Conservation (phyloP, 805 yeast genomes). For the Starmerella scarabaei region DNA sequence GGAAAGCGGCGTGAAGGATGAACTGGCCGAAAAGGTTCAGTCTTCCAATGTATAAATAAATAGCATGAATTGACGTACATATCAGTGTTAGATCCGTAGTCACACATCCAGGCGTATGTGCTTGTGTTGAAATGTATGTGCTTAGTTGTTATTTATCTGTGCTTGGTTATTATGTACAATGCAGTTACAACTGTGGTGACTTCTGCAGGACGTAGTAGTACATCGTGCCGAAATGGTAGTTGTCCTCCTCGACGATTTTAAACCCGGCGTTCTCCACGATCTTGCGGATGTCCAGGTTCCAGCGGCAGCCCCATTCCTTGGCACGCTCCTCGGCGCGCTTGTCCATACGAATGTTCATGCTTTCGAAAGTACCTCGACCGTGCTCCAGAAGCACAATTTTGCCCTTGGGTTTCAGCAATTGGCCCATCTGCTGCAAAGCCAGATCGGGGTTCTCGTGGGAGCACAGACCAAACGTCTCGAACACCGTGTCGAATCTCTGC, state of each 20-base stretch:
- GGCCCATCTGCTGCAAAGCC: constrained; percentile 62
- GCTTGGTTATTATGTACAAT: no score
- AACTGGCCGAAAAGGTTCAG: constrained; percentile 28
- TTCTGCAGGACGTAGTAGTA: constrained; percentile 28
- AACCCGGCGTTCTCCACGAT: constrained; percentile 72
- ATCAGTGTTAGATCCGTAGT: no score
- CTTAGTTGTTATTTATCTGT: no score
- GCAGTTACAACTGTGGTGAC: no score
- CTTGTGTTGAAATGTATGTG: no score
- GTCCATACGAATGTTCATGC: constrained; percentile 69
- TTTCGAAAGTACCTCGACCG: constrained; percentile 72
- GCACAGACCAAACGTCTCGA: constrained; percentile 91
- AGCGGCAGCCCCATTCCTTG: constrained; percentile 91
- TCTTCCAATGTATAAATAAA: no score
- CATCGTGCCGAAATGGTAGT: constrained; percentile 85
- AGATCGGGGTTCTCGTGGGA: constrained; percentile 87
- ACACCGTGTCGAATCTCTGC: constrained; percentile 70
- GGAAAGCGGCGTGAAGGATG: constrained; percentile 58
- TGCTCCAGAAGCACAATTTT: constrained; percentile 80
- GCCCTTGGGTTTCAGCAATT: constrained; percentile 76
- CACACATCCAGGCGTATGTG: no score
- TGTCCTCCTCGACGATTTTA: constrained; percentile 63
- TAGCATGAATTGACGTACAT: no score
- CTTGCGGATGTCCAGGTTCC: constrained; percentile 91
- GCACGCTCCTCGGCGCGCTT: constrained; percentile 70